Evolutionary conservation across 2,329 filamentous ascomycete species (phyloP), one percentile per base, ranked within the genome.

Genomic region (Epichloe glyceriae): DNA sequence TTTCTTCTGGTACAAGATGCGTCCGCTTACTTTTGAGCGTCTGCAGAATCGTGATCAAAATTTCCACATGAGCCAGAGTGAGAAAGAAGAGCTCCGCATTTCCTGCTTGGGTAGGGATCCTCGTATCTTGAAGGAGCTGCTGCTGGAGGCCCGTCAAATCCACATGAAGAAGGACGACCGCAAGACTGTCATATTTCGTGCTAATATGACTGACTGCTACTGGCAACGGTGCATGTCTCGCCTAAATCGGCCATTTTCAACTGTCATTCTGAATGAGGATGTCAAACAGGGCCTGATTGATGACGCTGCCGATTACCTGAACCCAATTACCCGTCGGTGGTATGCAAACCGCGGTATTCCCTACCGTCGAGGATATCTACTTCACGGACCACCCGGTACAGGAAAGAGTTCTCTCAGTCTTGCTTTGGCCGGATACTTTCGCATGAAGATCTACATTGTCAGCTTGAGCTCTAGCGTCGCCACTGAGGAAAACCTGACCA

Each of bases 341-440:
- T 95, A 95, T 62, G 75, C 83, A 0, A 85, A 87, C 57, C 77
- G 88, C 6, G 88, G 88, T 1, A 91, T 95, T 33, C 88, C 89
- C 0, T 94, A 94, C 63, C 79, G 88, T 14, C 76, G 88, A 4
- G 89, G 88, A 0, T 95, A 93, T 60, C 76, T 95, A 0, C 79
- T 95, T 15, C 74, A 90, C 56, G 88, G 88, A 0, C 86, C 87
- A 0, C 86, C 86, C 0, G 86, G 87, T 33, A 90, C 86, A 0
- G 86, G 87, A 14, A 93, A 91, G 66, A 85, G 80, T 43, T 85
- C 81, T 44, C 72, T 88, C 1, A 83, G 79, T 55, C 74, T 88
- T 41, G 84, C 85, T 0, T 72, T 86, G 47, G 83, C 85, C 0
- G 85, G 85, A 5, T 76, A 79, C 60, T 83, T 88, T 62, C 78